phyloP scores from a whole-genome alignment of 192 early-diverging fungal genomes.

The Entomortierella lignicola region DNA sequence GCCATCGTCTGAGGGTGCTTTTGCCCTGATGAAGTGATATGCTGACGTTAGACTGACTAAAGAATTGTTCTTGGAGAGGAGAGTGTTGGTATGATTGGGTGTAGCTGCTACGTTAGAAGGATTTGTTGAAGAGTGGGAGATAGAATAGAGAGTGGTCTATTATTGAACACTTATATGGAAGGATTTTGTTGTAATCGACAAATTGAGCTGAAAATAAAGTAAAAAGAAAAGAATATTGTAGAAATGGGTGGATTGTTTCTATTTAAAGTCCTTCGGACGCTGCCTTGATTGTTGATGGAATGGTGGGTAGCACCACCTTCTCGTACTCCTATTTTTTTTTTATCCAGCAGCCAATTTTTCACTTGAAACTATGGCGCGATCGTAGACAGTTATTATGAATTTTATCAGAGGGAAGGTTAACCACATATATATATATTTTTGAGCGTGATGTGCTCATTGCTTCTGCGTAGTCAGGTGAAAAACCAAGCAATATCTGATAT shows the following conservation, averaged over 20 bases:
- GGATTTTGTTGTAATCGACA: too few species aligned
- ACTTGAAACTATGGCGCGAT: conserved; percentile 25
- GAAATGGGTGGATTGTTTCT: too few species aligned
- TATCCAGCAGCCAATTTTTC: neutral
- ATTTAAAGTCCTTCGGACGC: neutral
- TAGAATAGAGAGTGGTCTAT: too few species aligned
- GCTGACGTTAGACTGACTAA: neutral
- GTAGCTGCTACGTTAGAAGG: too few species aligned
- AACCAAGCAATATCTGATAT: too few species aligned
- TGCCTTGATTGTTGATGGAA: too few species aligned
- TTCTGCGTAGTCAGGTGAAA: neutral
- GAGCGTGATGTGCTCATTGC: neutral
- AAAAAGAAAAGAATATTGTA: neutral
- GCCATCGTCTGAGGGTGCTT: conserved; percentile 5
- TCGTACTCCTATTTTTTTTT: neutral
- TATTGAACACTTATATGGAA: too few species aligned
- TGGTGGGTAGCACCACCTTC: neutral
- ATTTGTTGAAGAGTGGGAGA: too few species aligned
- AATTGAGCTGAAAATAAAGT: neutral
- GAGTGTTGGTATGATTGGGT: neutral
- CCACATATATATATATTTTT: neutral
- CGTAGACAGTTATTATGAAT: conserved; percentile 9
- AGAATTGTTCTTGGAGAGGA: neutral
- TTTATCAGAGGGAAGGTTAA: neutral
- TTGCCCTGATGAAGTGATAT: neutral